phyloP scores from a whole-genome alignment of 805 yeast species.

The Martiniozyma abietophila region DNA sequence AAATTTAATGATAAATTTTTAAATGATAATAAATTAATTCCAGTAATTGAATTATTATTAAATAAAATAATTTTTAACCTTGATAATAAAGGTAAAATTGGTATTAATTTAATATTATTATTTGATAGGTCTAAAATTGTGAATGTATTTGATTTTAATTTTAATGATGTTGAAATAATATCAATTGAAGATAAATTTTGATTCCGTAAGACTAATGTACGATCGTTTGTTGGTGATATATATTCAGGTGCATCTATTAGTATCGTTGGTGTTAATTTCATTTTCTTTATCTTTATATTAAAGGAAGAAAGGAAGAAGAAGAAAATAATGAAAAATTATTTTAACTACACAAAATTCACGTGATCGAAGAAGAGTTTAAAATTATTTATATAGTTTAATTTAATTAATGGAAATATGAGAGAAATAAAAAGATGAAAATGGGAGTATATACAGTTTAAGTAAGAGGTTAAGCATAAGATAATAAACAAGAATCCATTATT shows the following conservation, averaged over 20 bases:
- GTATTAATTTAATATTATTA: slow-evolving; percentile 54
- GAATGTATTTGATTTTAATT: slow-evolving; percentile 28
- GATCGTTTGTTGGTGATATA: slow-evolving; percentile 36
- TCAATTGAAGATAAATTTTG: slow-evolving; percentile 35
- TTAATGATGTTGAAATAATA: slow-evolving; percentile 19
- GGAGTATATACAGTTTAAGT: too few species aligned
- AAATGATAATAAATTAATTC: slow-evolving; percentile 27
- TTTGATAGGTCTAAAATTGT: slow-evolving; percentile 66
- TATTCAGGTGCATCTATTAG: slow-evolving; percentile 43
- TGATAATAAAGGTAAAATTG: slow-evolving; percentile 35
- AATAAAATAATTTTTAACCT: slow-evolving; percentile 46
- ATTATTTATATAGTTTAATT: too few species aligned
- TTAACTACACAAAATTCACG: too few species aligned
- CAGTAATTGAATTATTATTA: slow-evolving; percentile 51
- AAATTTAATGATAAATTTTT: slow-evolving; percentile 40
- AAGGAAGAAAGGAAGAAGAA: slow-evolving; percentile 1
- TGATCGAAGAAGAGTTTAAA: not conserved
- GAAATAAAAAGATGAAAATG: too few species aligned
- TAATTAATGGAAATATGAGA: too few species aligned
- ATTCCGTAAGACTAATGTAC: slow-evolving; percentile 33
- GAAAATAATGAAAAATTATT: too few species aligned
- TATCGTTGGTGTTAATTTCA: slow-evolving; percentile 49
- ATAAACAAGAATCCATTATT: slow-evolving; percentile 33
- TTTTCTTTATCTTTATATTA: too few species aligned
- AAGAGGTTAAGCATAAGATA: slow-evolving; percentile 26